Base-by-base conservation (phyloP, 2,329 filamentous ascomycete species). In the Daldinia sp. region DNA sequence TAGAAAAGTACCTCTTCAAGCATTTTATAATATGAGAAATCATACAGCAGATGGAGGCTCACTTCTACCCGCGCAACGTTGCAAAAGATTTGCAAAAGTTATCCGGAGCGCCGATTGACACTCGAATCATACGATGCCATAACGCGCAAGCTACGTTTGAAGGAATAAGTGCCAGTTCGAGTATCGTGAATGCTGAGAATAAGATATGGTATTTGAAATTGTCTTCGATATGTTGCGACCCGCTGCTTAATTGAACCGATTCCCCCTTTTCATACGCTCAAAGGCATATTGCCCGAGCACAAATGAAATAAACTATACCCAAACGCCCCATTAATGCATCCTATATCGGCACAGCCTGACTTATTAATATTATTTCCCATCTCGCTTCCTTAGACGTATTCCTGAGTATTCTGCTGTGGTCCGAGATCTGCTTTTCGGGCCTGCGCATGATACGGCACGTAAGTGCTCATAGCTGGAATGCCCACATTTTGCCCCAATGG, bases 351-450 rank as follows among this genome's bases (percentile, higher is more conserved):
- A 28, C 18, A 55, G n/a, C 28, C 39, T 13, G 35, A 37, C 23
- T 61, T n/a, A 37, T 54, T 20, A 66, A 12, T 50, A 39, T 18
- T 23, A 42, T 30, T 12, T 13, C 37, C 6, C 9, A 12, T 26
- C 20, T 3, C 0, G 6, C 6, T 7, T 12, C 13, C 12, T 59
- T 41, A 72, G n/a, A 72, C 70, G 37, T 72, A 72, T 37, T 72
- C 68, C 33, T 55, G 59, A 18, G 51, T 46, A 30, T 67, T 63
- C 46, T 70, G 70, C 53, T 60, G 63, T 2, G 60, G 63, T 23
- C 63, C 68, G 4, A 72, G 46, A 5, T 63, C 60, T 39, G 23
- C 53, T 41, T 53, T 63, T 23, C 12, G 51, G 2, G 48, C 59
- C 13, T 57, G 60, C 7, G 67, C 23, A 30, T 70, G 65, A 44